Evolutionary conservation across 495 filamentous ascomycete species (phyloP), one percentile per base, ranked within the genome.

Genomic region (Rhypophila decipiens): DNA sequence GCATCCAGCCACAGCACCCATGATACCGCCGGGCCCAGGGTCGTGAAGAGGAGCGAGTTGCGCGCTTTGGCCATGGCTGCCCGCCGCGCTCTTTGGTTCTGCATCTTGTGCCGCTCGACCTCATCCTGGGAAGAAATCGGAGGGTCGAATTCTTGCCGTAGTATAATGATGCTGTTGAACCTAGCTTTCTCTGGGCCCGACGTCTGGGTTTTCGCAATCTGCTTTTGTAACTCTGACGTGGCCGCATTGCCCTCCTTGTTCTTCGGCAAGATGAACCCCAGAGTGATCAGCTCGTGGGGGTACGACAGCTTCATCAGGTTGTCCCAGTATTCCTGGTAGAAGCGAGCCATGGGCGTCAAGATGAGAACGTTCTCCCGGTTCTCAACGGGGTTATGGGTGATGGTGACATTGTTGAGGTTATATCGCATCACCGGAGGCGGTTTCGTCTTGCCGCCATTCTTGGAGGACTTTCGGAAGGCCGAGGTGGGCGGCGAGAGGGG

Each of bases 1-100:
- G 85, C 77, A 58, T 98, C 93, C 21, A 98, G 71, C 93, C 93
- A 98, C 42, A 98, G 73, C 20, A 98, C 90, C 93, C 93, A 98
- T 5, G 87, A 87, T 0, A 90, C 96, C 15, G 79, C 76, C n/a
- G 89, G 90, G 3, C 93, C 94, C 11, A 98, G 73, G 1, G 91
- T 97, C n/a, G 94, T 96, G 69, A 97, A 98, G 47, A 98, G 74
- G 19, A 98, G 76, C 37, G 87, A 91, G 58, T 98, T 98, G 24
- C 93, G 80, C 24, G 93, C 94, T 48, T 86, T 84, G 49, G 86
- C 81, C 93, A 98, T 98, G 12, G 87, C 86, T 39, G 88, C 85
- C 31, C 93, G 80, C 1, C 93, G 82, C 24, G 69, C 72, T 63
- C 93, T 95, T 65, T 98, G 93, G 53, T 93, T 89, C 41, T 78